Evolutionary conservation across 1,139 yeast species (phyloP).

Genomic region (Lodderomyces elongisporus): DNA sequence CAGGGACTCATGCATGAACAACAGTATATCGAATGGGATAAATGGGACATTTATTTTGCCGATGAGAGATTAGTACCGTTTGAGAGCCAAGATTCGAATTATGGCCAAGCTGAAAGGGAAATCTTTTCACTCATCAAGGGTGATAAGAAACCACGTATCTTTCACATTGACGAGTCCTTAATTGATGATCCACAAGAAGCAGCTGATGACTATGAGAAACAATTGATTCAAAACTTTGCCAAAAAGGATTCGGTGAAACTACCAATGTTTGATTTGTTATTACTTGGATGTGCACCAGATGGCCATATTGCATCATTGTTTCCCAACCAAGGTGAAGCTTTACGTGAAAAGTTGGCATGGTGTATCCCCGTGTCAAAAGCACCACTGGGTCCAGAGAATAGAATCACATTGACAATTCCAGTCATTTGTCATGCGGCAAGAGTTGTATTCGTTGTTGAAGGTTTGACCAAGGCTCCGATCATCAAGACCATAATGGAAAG

Average conservation of each 20-base stretch:
- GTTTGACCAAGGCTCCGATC: constrained; percentile 91
- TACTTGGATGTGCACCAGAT: constrained; percentile 97
- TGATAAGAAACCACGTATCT: constrained; percentile 61
- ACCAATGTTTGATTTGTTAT: constrained; percentile 86
- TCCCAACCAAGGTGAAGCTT: constrained; percentile 80
- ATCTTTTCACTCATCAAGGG: constrained; percentile 64
- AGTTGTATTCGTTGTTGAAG: constrained; percentile 92
- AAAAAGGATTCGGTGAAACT: constrained; percentile 91
- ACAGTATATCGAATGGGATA: constrained; percentile 78
- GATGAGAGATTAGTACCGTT: constrained; percentile 95
- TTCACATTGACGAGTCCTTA: constrained; percentile 73
- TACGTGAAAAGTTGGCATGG: constrained; percentile 94
- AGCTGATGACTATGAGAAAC: constrained; percentile 88
- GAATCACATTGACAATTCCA: constrained; percentile 91
- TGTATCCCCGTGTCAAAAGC: constrained; percentile 91
- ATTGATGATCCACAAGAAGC: constrained; percentile 88
- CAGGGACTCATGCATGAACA: constrained; percentile 74
- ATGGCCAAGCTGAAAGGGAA: constrained; percentile 80
- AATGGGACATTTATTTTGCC: constrained; percentile 95
- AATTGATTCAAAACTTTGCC: constrained; percentile 85
- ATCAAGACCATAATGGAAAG: constrained; percentile 92
- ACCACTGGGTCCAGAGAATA: constrained; percentile 81
- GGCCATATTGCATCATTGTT: constrained; percentile 96
- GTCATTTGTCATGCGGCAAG: constrained; percentile 92
- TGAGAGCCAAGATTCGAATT: constrained; percentile 77